These are phyloP conservation scores for Didymella glomerata DNA, from an alignment of 2,329 filamentous ascomycete species.

Conservation along the genomic window DNA sequence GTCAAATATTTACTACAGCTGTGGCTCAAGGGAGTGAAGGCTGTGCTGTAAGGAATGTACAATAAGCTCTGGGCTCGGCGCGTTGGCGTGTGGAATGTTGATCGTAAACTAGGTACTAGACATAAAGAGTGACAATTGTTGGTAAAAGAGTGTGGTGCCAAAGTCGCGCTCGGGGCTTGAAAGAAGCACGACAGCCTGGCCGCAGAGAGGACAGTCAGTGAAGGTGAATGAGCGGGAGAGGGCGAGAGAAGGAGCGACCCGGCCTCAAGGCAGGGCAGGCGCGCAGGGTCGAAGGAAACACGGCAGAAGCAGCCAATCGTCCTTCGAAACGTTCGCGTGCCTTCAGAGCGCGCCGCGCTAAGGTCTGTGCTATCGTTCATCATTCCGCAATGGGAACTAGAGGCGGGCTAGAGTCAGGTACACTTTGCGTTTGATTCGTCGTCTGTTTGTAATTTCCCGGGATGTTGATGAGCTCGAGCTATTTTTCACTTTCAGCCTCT, in stretches of 20 bases:
- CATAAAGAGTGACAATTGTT: constrained; percentile 44
- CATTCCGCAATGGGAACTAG: constrained; percentile 34
- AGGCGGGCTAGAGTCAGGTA: constrained; percentile 38
- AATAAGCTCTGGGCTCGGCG: constrained; percentile 24
- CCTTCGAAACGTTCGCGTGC: constrained; percentile 37
- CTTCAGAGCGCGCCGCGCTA: constrained; percentile 19
- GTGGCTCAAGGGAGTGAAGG: constrained; percentile 36
- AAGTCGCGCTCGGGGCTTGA: constrained; percentile 49
- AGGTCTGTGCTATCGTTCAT: constrained; percentile 34
- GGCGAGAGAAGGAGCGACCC: constrained; percentile 26
- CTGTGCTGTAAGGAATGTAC: constrained; percentile 44
- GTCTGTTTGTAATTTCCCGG: constrained; percentile 39
- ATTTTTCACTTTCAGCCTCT: constrained; percentile 30
- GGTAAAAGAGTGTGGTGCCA: constrained; percentile 48
- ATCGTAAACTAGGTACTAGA: constrained; percentile 40
- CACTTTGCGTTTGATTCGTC: constrained; percentile 36
- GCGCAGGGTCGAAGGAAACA: constrained; percentile 28
- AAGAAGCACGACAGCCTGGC: constrained; percentile 53
- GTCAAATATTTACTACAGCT: constrained; percentile 35
- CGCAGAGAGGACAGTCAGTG: constrained; percentile 36
- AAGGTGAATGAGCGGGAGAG: constrained; percentile 29
- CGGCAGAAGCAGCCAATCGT: constrained; percentile 27
- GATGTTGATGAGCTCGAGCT: constrained; percentile 35
- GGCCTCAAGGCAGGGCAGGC: constrained; percentile 21
- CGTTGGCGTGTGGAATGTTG: constrained; percentile 40